Evolutionary conservation across 345 rosid genomes (phyloP).

Genomic region (Gossypium longicalyx): DNA sequence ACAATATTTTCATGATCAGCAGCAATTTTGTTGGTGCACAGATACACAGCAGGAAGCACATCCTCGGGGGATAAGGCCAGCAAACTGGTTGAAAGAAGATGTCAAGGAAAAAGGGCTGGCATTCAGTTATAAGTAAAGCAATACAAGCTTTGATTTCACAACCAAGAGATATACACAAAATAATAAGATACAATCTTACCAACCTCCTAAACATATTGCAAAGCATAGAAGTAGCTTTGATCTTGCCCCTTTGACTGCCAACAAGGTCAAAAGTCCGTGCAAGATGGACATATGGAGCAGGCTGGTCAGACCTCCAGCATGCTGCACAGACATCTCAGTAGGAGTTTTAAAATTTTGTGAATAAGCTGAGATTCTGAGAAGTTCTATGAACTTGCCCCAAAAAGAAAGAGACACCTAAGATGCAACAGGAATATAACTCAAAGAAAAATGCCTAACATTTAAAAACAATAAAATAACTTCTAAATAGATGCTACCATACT

Average conservation of each 20-base stretch:
- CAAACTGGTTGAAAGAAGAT: slow-evolving; percentile 45
- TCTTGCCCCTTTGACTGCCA: slow-evolving; percentile 80
- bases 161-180: slow-evolving; percentile 4
- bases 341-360: background rate
- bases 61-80: slow-evolving; percentile 84
- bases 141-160: background rate
- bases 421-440: background rate
- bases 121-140: slow-evolving; percentile 16
- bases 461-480: background rate
- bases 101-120: slow-evolving; percentile 11
- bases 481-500: background rate
- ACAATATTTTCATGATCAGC: slow-evolving; percentile 85
- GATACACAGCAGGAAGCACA: slow-evolving; percentile 74
- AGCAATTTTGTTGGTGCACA: slow-evolving; percentile 85
- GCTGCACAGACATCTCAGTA: slow-evolving; percentile 43
- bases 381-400: slow-evolving; percentile 1
- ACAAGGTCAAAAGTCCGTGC: slow-evolving; percentile 78
- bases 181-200: background rate
- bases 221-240: slow-evolving; percentile 75
- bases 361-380: background rate
- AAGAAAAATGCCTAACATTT: background rate
- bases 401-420: background rate
- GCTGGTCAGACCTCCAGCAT: slow-evolving; percentile 74
- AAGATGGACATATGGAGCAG: slow-evolving; percentile 82
- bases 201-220: slow-evolving; percentile 98